Percentiles rank a stretch among this genome's conserved stretches.
Evolutionary conservation across 148 eudicot species (phyloP).

Genomic region (Silene latifolia): DNA sequence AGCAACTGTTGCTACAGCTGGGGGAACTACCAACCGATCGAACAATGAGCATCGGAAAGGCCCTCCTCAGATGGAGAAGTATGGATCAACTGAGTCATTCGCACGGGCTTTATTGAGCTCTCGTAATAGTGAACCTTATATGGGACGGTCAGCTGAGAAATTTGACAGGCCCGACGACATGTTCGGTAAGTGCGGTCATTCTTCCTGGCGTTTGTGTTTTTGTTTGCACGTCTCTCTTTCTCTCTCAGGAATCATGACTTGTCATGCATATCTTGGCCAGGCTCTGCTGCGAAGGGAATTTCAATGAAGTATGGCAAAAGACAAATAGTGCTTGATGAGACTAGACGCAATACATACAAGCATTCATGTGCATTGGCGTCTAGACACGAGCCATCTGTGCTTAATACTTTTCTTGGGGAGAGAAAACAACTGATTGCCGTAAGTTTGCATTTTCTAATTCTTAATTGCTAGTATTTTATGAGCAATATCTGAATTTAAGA

Average conservation of each 20-base stretch:
- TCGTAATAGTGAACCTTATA: conserved; percentile 46
- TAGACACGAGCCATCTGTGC: conserved; percentile 40
- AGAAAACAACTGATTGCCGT: conserved; percentile 62
- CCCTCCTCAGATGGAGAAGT: conserved; percentile 31
- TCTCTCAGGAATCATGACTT: not conserved
- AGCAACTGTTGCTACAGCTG: conserved; percentile 54
- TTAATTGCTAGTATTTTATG: not conserved
- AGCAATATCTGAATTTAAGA: not conserved
- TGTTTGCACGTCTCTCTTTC: conserved; percentile 1
- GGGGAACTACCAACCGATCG: conserved; percentile 38
- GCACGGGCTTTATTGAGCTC: conserved; percentile 37
- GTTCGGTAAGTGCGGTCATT: conserved; percentile 38
- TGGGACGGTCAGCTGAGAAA: conserved; percentile 41
- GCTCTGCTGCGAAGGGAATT: conserved; percentile 49
- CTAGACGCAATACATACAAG: conserved; percentile 66
- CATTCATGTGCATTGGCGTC: conserved; percentile 33
- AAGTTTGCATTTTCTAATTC: conserved; percentile 26
- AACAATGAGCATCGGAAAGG: conserved; percentile 52
- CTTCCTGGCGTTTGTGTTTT: not conserved
- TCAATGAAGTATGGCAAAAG: conserved; percentile 66
- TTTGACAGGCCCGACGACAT: conserved; percentile 38
- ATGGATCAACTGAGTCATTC: conserved; percentile 37
- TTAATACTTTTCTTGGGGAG: conserved; percentile 43
- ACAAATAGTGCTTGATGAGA: conserved; percentile 58
- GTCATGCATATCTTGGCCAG: conserved; percentile 29